These are phyloP conservation scores for Fusarium mundagurra DNA, from an alignment of 2,329 filamentous ascomycete species.

Conservation along the genomic window DNA sequence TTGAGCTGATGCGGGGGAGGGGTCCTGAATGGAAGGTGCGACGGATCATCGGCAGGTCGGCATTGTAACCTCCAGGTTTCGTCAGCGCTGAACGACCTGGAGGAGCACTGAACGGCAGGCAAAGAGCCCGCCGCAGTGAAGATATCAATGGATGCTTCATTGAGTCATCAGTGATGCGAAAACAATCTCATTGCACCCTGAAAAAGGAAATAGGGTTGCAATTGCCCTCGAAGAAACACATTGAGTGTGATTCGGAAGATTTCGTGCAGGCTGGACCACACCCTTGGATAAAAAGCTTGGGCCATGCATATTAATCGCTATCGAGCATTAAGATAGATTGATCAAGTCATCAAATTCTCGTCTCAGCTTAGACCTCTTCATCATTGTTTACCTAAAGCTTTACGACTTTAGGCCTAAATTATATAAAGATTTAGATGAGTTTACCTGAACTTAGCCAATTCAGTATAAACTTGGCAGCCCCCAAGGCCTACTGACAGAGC, in stretches of 20 bases:
- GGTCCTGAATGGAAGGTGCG: conserved; percentile 37
- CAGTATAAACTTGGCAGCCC: neutral
- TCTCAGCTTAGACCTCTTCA: neutral
- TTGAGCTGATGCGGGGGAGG: conserved; percentile 40
- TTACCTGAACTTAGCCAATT: neutral
- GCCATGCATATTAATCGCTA: neutral
- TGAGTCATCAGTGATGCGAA: neutral
- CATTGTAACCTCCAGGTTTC: conserved; percentile 17
- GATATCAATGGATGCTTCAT: conserved; percentile 9
- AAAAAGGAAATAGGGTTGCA: neutral
- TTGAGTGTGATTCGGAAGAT: conserved; percentile 1
- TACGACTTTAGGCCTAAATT: neutral
- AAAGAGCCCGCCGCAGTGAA: conserved; percentile 13
- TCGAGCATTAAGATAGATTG: neutral
- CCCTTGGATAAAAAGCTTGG: conserved; percentile 3
- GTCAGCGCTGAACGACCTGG: neutral
- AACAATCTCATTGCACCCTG: neutral
- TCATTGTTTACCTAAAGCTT: neutral
- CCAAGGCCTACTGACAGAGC: neutral
- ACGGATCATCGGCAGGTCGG: conserved; percentile 37
- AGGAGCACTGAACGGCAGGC: neutral
- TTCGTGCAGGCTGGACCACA: neutral
- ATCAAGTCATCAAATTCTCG: neutral
- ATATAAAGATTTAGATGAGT: neutral
- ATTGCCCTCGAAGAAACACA: neutral